Percentiles rank a stretch among this genome's conserved stretches.
Evolutionary conservation across 1,284 basidiomycete genomes (phyloP).

Genomic region (Sanghuangporus weigelae): DNA sequence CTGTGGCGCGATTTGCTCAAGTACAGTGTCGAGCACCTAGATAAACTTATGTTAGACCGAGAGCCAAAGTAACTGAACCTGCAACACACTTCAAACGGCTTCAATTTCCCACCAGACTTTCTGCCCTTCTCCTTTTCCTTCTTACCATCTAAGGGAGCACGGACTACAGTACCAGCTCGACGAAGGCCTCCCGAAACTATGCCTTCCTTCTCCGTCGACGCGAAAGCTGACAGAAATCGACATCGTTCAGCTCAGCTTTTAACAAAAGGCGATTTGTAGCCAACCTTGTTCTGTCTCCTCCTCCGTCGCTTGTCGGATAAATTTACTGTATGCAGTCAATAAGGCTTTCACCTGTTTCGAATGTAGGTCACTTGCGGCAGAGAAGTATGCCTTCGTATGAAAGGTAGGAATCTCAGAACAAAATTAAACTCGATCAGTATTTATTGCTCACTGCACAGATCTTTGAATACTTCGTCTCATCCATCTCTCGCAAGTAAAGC

Average conservation of each 20-base stretch:
- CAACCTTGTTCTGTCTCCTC: slow-evolving; percentile 68
- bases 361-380: slow-evolving; percentile 77
- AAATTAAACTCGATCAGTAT: slow-evolving; percentile 4
- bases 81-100: slow-evolving; percentile 58
- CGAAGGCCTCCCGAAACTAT: slow-evolving; percentile 55
- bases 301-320: slow-evolving; percentile 62
- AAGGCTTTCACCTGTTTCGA: slow-evolving; percentile 73
- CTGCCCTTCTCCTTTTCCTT: slow-evolving; percentile 43
- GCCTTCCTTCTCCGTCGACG: slow-evolving; percentile 34
- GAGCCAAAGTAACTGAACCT: neutral
- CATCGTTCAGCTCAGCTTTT: neutral
- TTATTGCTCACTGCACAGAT: slow-evolving; percentile 71
- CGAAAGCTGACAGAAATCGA: slow-evolving; percentile 33
- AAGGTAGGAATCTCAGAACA: neutral
- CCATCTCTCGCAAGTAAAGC: slow-evolving; percentile 95
- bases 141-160: slow-evolving; percentile 59
- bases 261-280: neutral
- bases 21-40: slow-evolving; percentile 70
- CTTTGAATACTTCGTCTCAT: slow-evolving; percentile 77
- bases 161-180: slow-evolving; percentile 71
- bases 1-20: slow-evolving; percentile 74
- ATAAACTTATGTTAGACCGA: slow-evolving; percentile 5
- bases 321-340: slow-evolving; percentile 52
- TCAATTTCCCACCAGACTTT: slow-evolving; percentile 49
- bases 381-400: slow-evolving; percentile 73